phyloP scores from a whole-genome alignment of 1,139 yeast species.

The Protomyces gravidus region DNA sequence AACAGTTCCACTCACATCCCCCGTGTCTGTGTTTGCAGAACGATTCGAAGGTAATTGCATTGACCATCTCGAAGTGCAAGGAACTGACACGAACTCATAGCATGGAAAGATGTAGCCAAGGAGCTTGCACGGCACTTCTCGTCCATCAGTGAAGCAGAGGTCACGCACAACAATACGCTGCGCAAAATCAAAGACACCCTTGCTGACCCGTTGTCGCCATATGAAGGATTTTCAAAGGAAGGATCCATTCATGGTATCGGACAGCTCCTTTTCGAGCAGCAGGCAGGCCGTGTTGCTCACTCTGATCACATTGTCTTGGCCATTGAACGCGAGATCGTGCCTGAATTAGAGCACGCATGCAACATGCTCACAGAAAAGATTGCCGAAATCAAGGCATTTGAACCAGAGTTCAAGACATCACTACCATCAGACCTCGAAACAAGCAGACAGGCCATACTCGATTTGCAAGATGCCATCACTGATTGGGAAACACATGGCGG shows the following conservation, averaged over 20 bases:
- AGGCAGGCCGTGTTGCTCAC: slow-evolving; percentile 17
- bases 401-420: slow-evolving; percentile 75
- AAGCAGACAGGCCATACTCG: slow-evolving; percentile 42
- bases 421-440: slow-evolving; percentile 63
- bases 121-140: slow-evolving; percentile 4
- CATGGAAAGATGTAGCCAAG: slow-evolving; percentile 16
- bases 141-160: slow-evolving; percentile 20
- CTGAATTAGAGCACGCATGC: slow-evolving; percentile 78
- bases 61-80: background rate
- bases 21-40: slow-evolving; percentile 3
- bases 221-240: slow-evolving; percentile 16
- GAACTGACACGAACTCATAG: background rate
- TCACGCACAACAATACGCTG: slow-evolving; percentile 10
- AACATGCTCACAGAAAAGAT: slow-evolving; percentile 77
- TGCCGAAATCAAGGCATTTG: slow-evolving; percentile 76
- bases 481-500: slow-evolving; percentile 39
- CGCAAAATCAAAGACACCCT: slow-evolving; percentile 17
- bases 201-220: slow-evolving; percentile 10
- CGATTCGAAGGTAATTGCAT: slow-evolving; percentile 20
- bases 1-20: slow-evolving; percentile 13
- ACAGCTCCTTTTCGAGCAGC: slow-evolving; percentile 10
- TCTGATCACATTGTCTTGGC: slow-evolving; percentile 47
- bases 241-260: slow-evolving; percentile 22
- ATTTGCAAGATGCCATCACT: slow-evolving; percentile 35
- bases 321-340: slow-evolving; percentile 62